Base-by-base conservation (phyloP, 148 eudicot genomes). In the Drosera capensis region DNA sequence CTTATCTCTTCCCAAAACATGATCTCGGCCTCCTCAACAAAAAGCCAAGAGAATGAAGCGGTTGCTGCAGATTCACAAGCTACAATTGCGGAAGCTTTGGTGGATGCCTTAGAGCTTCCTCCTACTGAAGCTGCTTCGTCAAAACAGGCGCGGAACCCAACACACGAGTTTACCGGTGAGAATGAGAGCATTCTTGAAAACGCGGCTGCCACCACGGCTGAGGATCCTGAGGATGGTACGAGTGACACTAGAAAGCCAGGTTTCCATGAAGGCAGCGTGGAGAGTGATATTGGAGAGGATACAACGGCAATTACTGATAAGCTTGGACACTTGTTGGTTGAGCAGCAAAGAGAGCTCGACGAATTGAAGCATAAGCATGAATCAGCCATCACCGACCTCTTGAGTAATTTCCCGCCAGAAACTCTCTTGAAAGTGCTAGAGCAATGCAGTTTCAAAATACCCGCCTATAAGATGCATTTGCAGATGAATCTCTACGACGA, bases 291-390 rank as follows among this genome's bases (percentile, higher is more conserved):
- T 5, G 72, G 40, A 17, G 60, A 43, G n/a, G 51, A 53, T 7
- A 34, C 17, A 25, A 46, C 25, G 9, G 21, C 35, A 1, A 40
- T 68, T 28, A 66, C 62, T 9, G 55, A 62, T 41, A 70, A 79
- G 57, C 78, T 85, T 17, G 75, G 68, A 54, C 52, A 48, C 25
- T 44, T 90, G 46, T 48, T 90, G 60, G 52, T 43, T 34, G 68
- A 68, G 58, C 99, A 90, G 45, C 65, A 58, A 30, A 78, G 41
- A 60, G 85, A 90, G 63, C 54, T 74, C 20, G 80, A 78, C 23
- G 82, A 80, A 37, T 59, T 84, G 1, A 81, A 62, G 56, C 36
- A 26, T 60, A 81, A 68, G 65, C 93, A 90, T 49, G 78, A 60
- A 28, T 31, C 54, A 60, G 71, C 60, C 19, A 57, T 81, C 29